Conservation (phyloP, 805 yeast genomes). For the Blastobotrys peoriensis region DNA sequence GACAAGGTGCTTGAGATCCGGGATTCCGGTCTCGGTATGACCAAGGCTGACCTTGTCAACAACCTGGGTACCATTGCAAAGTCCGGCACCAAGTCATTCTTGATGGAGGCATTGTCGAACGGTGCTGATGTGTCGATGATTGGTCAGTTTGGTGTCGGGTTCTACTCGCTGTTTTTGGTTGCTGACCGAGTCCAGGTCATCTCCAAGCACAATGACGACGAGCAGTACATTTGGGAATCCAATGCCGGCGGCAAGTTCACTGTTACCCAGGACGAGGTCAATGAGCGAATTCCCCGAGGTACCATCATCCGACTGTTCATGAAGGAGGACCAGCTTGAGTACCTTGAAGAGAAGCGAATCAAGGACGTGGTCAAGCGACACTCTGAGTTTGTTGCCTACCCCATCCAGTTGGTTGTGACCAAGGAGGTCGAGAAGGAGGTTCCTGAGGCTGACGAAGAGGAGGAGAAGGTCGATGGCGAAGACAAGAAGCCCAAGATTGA, state of each 20-base stretch:
- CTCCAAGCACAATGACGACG: constrained; percentile 97
- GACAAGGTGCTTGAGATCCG: constrained; percentile 91
- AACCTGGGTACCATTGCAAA: constrained; percentile 99
- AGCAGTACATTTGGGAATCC: constrained; percentile 99
- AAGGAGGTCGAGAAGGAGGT: constrained; percentile 99
- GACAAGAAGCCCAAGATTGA: constrained; percentile 69
- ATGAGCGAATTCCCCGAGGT: constrained; percentile 92
- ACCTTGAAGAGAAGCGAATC: constrained; percentile 98
- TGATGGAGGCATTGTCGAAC: constrained; percentile 97
- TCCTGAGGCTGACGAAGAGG: constrained; percentile 69
- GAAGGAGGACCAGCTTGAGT: constrained; percentile 98
- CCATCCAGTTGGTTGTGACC: constrained; percentile 95
- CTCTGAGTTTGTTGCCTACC: constrained; percentile 98
- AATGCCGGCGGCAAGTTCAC: constrained; percentile 99
- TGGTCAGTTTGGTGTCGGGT: constrained; percentile 99
- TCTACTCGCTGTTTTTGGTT: constrained; percentile 98
- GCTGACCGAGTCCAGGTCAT: constrained; percentile 98
- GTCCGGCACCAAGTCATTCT: constrained; percentile 97
- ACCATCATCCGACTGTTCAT: constrained; percentile 88
- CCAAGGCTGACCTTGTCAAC: constrained; percentile 97
- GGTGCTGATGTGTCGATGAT: constrained; percentile 99
- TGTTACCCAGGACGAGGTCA: constrained; percentile 80
- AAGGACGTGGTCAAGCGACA: constrained; percentile 99
- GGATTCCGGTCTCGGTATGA: constrained; percentile 99
- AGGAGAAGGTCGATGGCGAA: constrained; percentile 48